Evolutionary conservation across 768 basidiomycete genomes (phyloP).

Genomic region (Suillus decipiens): DNA sequence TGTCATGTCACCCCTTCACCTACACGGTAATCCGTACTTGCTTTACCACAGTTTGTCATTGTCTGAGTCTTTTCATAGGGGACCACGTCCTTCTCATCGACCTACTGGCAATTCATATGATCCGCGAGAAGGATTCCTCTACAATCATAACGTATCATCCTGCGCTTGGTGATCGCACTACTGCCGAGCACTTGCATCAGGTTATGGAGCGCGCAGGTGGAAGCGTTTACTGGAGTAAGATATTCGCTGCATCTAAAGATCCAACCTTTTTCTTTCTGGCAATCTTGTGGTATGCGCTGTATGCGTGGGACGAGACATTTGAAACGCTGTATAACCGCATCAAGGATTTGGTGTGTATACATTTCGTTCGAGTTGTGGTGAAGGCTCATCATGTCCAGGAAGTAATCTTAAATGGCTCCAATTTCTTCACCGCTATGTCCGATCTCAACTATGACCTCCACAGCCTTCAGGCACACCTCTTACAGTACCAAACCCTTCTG

Average conservation of each 20-base stretch:
- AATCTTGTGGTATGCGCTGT: constrained; percentile 52
- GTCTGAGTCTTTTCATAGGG: constrained; percentile 11
- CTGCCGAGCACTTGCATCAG: constrained; percentile 29
- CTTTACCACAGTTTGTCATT: background rate
- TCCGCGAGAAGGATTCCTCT: constrained; percentile 26
- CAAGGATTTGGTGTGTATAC: constrained; percentile 42
- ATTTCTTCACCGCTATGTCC: constrained; percentile 47
- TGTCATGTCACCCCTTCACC: background rate
- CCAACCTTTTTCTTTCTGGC: constrained; percentile 51
- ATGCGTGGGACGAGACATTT: constrained; percentile 55
- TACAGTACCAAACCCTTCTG: constrained; percentile 50
- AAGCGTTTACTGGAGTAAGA: constrained; percentile 30
- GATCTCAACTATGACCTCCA: constrained; percentile 53
- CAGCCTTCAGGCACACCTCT: constrained; percentile 49
- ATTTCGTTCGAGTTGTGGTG: constrained; percentile 16
- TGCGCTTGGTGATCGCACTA: constrained; percentile 25
- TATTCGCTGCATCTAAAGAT: constrained; percentile 30
- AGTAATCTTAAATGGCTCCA: constrained; percentile 32
- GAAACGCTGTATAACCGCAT: constrained; percentile 48
- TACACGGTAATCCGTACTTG: background rate
- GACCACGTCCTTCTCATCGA: constrained; percentile 34
- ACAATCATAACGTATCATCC: constrained; percentile 41
- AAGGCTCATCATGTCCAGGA: background rate
- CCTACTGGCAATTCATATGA: constrained; percentile 41
- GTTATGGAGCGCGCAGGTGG: constrained; percentile 34